phyloP scores from a whole-genome alignment of 2,329 filamentous ascomycete species.

The Diaporthe nobilis region DNA sequence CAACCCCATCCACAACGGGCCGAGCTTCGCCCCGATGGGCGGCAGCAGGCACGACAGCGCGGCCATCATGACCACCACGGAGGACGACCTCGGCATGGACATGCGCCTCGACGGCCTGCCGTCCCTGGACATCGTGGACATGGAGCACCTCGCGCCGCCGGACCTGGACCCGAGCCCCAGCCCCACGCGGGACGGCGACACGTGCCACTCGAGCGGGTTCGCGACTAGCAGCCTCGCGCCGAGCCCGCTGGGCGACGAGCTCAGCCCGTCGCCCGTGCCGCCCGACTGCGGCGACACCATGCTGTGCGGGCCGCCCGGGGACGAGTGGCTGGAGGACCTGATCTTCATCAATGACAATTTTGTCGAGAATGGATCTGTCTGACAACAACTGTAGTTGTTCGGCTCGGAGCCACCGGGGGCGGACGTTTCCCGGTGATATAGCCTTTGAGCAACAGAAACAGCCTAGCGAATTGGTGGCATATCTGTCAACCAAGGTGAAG shows the following conservation, averaged over 20 bases:
- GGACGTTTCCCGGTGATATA: too few relatives aligned
- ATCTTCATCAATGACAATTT: slow-evolving; percentile 42
- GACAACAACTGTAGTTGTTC: neutral
- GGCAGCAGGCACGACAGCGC: slow-evolving; percentile 30
- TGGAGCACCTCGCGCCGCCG: slow-evolving; percentile 37
- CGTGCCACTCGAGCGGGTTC: slow-evolving; percentile 35
- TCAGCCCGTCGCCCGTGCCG: slow-evolving; percentile 38
- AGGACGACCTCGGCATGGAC: slow-evolving; percentile 28
- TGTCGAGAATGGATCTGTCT: slow-evolving; percentile 37
- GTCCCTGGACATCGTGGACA: slow-evolving; percentile 20
- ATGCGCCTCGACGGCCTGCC: slow-evolving; percentile 26
- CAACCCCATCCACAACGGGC: slow-evolving; percentile 28
- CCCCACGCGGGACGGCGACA: slow-evolving; percentile 32
- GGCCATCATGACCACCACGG: slow-evolving; percentile 32
- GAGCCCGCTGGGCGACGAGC: slow-evolving; percentile 41
- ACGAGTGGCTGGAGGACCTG: slow-evolving; percentile 41
- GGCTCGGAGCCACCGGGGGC: too few relatives aligned
- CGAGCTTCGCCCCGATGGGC: slow-evolving; percentile 39
- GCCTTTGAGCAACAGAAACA: too few relatives aligned
- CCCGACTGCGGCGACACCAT: slow-evolving; percentile 33
- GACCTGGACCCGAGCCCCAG: slow-evolving; percentile 41
- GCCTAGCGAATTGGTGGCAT: neutral
- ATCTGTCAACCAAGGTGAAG: too few relatives aligned
- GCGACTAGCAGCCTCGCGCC: slow-evolving; percentile 39
- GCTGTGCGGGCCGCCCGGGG: slow-evolving; percentile 38